Evolutionary conservation across 805 yeast genomes (phyloP), one percentile per base, ranked within the genome.

Genomic region (Ogataea pini): DNA sequence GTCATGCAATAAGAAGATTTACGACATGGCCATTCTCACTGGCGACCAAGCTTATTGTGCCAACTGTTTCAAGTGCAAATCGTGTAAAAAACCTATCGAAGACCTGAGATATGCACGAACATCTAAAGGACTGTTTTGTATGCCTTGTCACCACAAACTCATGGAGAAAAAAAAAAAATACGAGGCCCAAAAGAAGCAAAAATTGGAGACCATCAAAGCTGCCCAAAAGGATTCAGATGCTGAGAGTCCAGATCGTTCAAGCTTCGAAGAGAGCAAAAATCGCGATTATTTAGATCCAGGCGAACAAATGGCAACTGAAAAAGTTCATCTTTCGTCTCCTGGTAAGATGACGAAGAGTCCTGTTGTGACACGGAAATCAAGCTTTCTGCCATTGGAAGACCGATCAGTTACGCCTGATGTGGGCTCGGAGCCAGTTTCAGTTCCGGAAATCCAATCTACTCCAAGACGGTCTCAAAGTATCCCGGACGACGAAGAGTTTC

Each of bases 11-110:
- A 85, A 85, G 62, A 87, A 89, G 64, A 94, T 92, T 53, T 92
- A 87, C 57, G 97, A 92, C 65, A 75, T 89, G 72, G 98, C 99
- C 12, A 91, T 94, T 25, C 73, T 92, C 28, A 90, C 98, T 1
- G 96, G 97, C 20, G 95, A 94, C 59, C 92, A 88, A 63, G 97
- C 98, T 2, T 94, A 89, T 66, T 94, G 98, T 66, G 81, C 95
- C 7, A 75, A 77, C 42, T 92, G 99, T 67, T 94, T 92, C 71
- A 82, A 82, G 59, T 92, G 99, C 67, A 80, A 92, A 43, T 84
- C 88, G 57, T 92, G 99, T 71, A 84, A 86, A 64, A 79, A 79
- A 52, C 83, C 85, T 49, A 92, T 92, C 52, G 95, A 86, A 61
- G 96, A 92, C 68, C 72, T 91, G 55, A 77, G 90, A 56, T 94